A percentile compares a stretch with the other conserved stretches of the same genome.
Conservation (phyloP, 345 rosid genomes). For the Lepidium aucheri region DNA sequence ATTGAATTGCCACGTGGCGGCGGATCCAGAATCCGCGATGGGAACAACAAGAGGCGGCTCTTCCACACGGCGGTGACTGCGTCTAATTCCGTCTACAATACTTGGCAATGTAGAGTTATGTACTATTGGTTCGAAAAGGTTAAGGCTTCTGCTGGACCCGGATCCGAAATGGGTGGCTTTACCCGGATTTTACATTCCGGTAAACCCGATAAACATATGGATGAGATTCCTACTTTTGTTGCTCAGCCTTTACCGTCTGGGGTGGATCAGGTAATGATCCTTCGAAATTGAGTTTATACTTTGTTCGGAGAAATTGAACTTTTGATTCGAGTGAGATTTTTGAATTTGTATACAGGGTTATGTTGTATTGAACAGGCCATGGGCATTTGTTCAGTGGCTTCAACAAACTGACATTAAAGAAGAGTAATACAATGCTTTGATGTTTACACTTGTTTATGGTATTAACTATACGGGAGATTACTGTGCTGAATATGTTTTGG, state of each 20-base stretch:
- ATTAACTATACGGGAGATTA: background rate
- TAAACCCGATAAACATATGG: slow-evolving; percentile 70
- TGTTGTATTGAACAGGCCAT: slow-evolving; percentile 89
- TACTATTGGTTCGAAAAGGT: slow-evolving; percentile 96
- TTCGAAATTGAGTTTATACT: background rate
- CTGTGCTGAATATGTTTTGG: background rate
- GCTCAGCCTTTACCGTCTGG: slow-evolving; percentile 93
- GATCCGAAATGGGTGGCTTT: slow-evolving; percentile 86
- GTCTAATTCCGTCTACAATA: slow-evolving; percentile 84
- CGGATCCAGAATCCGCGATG: slow-evolving; percentile 29
- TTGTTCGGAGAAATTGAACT: background rate
- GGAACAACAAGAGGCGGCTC: slow-evolving; percentile 27
- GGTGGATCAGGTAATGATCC: slow-evolving; percentile 64
- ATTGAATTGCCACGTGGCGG: slow-evolving; percentile 64
- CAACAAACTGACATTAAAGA: slow-evolving; percentile 74
- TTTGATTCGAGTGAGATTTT: background rate
- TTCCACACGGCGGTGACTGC: slow-evolving; percentile 99
- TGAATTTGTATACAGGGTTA: slow-evolving; percentile 53
- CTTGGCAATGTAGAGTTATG: slow-evolving; percentile 98
- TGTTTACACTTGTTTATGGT: background rate
- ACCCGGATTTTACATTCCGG: slow-evolving; percentile 97
- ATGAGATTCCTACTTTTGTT: slow-evolving; percentile 95
- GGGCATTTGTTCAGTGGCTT: slow-evolving; percentile 99
- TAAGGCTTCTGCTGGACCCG: slow-evolving; percentile 45
- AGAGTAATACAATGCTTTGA: slow-evolving; percentile 47